Evolutionary conservation across 306 rosid species (phyloP).

Genomic region (Ochetophila trinervis): DNA sequence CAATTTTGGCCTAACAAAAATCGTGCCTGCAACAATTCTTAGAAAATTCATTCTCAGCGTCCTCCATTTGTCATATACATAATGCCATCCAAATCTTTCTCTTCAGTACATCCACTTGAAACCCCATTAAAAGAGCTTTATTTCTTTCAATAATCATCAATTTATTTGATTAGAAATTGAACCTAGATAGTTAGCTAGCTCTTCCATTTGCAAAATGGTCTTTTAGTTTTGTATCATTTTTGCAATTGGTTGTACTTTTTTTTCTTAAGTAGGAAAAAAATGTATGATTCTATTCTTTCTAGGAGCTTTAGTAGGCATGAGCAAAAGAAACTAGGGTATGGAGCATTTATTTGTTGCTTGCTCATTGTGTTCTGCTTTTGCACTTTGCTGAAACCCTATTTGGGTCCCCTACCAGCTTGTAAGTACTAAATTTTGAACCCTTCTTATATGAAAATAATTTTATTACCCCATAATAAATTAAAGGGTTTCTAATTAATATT

Average conservation of each 20-base stretch:
- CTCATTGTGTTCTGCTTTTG: conserved; percentile 52
- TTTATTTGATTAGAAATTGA: conserved; percentile 17
- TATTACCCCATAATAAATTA: not conserved
- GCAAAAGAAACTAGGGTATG: conserved; percentile 70
- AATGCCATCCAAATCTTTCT: conserved; percentile 28
- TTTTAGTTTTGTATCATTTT: conserved; percentile 8
- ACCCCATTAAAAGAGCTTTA: not conserved
- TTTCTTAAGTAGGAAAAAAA: conserved; percentile 14
- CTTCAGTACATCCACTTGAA: conserved; percentile 24
- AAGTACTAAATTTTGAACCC: conserved; percentile 28
- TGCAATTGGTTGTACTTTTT: conserved; percentile 14
- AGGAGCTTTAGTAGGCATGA: conserved; percentile 81
- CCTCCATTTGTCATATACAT: conserved; percentile 34
- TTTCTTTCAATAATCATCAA: conserved; percentile 10
- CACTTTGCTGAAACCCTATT: conserved; percentile 63
- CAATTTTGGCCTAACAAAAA: conserved; percentile 38
- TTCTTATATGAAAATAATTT: not conserved
- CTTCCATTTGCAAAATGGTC: conserved; percentile 24
- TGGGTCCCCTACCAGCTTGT: conserved; percentile 59
- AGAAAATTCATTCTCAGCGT: conserved; percentile 35
- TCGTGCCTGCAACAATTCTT: conserved; percentile 54
- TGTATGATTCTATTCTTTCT: conserved; percentile 60
- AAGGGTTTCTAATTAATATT: not conserved
- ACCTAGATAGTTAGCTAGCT: not conserved
- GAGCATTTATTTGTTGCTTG: conserved; percentile 64